Evolutionary conservation across 441 rosid genomes (phyloP), one percentile per base, ranked within the genome.

Genomic region (Adansonia grandidieri): DNA sequence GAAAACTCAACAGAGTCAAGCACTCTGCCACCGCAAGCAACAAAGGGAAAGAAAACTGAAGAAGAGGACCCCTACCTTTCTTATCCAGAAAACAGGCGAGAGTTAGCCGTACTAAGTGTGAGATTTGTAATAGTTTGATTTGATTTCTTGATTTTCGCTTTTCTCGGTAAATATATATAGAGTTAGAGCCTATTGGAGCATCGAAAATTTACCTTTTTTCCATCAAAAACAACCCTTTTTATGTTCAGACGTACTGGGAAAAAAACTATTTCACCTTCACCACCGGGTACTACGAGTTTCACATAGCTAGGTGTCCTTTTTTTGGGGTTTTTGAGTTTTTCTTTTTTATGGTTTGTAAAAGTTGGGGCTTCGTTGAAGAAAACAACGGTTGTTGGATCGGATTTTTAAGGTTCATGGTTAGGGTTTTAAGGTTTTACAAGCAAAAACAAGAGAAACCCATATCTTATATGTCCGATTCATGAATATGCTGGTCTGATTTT

Each of bases 361-460:
- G 74, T 70, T 82, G 24, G 54, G 45, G 50, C 78, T 73, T 67
- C 53, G 15, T 14, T 57, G 66, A 17, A 57, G 69, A 14, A 42
- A 42, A 32, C 42, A 64, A 15, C 11, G 45, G 17, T 50, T 81
- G 80, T 68, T 80, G 81, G 88, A 86, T 91, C 91, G 86, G 76
- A 75, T 81, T 53, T 81, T 80, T 73, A 83, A 76, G 78, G 78
- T 7, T 74, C 66, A 68, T 51, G 77, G 61, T 78, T 81, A 80
- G 85, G 78, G 82, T 79, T 86, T 80, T 17, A 15, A 20, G 22
- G 2, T 11, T 24, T 22, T 22, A 3, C 89, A 82, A 82, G 88
- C 84, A 78, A 82, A 85, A 54, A 71, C 85, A 83, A 89, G 83
- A 66, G 63, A 78, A 80, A 77, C 89, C 91, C 93, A 81, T 84